Base-by-base conservation (phyloP, 257 asterid genomes). In the Paraleonurus japonicus region DNA sequence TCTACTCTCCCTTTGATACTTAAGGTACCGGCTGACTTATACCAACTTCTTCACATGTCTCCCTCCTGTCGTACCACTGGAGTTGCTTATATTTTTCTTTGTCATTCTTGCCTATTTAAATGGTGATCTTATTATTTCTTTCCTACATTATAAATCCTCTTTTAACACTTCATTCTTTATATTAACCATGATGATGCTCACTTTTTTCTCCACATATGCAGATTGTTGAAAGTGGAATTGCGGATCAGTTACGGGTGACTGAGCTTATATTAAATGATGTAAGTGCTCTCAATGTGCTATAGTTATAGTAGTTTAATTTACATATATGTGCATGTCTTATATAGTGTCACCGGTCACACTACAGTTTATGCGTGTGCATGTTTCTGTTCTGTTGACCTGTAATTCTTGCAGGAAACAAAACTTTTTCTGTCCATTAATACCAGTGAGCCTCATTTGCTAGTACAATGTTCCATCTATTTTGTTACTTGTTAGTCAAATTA, bases 181-280 rank as follows among this genome's bases (percentile, higher is more conserved):
- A 39, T 53, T 48, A 55, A 1, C 20, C 64, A 26, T n/a, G 28
- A 68, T 55, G 48, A 73, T 65, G 8, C 51, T 22, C 67, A 4
- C 32, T 17, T 70, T 61, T 24, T 43, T 20, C 37, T 64, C 63
- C 64, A 43, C 39, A 71, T 79, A 66, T 82, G 83, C 91, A 94
- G 97, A 86, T 86, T 67, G 82, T 91, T 79, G 98, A 91, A 77
- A 82, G 96, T 84, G 90, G 97, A 76, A 86, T 89, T 79, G 81
- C 97, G 5, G 95, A 89, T 84, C 96, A 83, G 77, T 55, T 84
- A 81, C 92, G 89, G 4, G 91, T 91, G 75, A 80, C 94, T 0
- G 97, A 94, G 77, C 96, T 89, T 76, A 84, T 94, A 37, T 65
- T 89, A 75, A 85, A 91, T 47, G 95, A 94, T 78, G 97, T 94